Evolutionary conservation across 352 stramenopile species (phyloP), one percentile per base, ranked within the genome.

Genomic region (Globisporangium radiosum): DNA sequence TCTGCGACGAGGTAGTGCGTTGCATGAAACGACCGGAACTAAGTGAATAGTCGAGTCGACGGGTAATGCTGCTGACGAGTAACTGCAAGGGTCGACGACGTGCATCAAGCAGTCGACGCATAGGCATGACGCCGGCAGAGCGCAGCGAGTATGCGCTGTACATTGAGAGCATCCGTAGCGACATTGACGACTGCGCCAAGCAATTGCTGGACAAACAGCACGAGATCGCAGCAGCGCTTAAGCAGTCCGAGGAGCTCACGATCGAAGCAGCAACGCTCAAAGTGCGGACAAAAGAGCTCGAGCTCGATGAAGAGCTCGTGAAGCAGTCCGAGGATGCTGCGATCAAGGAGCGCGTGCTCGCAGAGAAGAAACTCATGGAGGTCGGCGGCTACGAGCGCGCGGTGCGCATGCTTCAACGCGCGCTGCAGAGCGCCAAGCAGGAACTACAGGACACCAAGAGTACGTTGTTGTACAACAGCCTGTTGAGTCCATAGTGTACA

Each of bases 361-460:
- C 78, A 0, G 77, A 90, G 65, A 81, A 83, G 59, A 69, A 74
- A 10, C 65, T 90, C 0, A 79, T 82, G 59, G 78, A 88, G 49
- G 70, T 88, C 17, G 81, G 81, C 37, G 78, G 81, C 39, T 76
- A 81, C 56, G 76, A 90, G 45, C 74, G 72, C 37, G 69, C 76
- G 7, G 73, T 87, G 59, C 75, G 79, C 4, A 64, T 76, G 52
- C 68, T 86, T 39, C 78, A 81, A 37, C 79, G 76, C 53, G 72
- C 70, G 11, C 56, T 88, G 38, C 66, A 70, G 47, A 67, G 80
- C 7, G 76, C 78, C 33, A 86, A 83, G 36, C 56, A 64, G 25
- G 78, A 88, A 56, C 66, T 87, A 1, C 67, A 77, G 59, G 66
- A 71, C 15, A 87, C 76, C 0, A 68, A 78, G 73, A 68, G 78